A percentile compares a stretch with the other conserved stretches of the same genome.
These are phyloP conservation scores for Cladophialophora bantiana DNA, from an alignment of 2,329 filamentous ascomycete genomes.

Conservation along the genomic window DNA sequence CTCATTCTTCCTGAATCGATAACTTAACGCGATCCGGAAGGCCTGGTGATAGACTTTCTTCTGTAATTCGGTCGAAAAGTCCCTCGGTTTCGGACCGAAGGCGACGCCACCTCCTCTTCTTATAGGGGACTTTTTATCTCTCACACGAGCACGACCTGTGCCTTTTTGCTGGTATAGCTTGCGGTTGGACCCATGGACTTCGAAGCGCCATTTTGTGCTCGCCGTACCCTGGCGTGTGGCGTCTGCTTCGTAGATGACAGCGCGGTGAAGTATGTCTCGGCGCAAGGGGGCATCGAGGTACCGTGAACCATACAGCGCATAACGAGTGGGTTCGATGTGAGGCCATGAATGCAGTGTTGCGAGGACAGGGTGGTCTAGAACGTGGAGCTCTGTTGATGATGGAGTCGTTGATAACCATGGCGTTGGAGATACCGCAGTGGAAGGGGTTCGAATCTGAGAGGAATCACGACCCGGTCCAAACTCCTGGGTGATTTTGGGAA, in stretches of 20 bases:
- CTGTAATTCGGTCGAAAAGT: slow-evolving; percentile 84
- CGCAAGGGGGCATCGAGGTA: slow-evolving; percentile 88
- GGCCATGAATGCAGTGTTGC: slow-evolving; percentile 92
- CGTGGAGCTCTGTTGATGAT: slow-evolving; percentile 22
- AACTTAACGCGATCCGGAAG: slow-evolving; percentile 91
- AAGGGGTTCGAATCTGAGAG: slow-evolving; percentile 41
- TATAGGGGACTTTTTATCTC: slow-evolving; percentile 81
- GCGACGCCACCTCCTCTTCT: slow-evolving; percentile 83
- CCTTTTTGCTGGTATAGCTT: slow-evolving; percentile 92
- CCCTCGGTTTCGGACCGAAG: slow-evolving; percentile 88
- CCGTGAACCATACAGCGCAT: slow-evolving; percentile 78
- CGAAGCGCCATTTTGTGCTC: slow-evolving; percentile 77
- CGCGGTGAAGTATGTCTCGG: slow-evolving; percentile 89
- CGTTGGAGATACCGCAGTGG: slow-evolving; percentile 18
- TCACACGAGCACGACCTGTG: slow-evolving; percentile 77
- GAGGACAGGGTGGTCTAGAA: slow-evolving; percentile 65
- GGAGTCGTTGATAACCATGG: slow-evolving; percentile 40
- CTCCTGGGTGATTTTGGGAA: slow-evolving; percentile 30
- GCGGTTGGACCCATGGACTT: slow-evolving; percentile 81
- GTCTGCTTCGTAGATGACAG: slow-evolving; percentile 92
- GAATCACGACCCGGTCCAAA: slow-evolving; percentile 34
- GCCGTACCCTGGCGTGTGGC: slow-evolving; percentile 86
- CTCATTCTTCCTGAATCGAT: slow-evolving; percentile 86
- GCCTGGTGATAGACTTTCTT: slow-evolving; percentile 94
- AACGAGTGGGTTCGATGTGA: slow-evolving; percentile 78